phyloP scores from a whole-genome alignment of 2,329 filamentous ascomycete genomes.

The Arthrobotrys conoides region DNA sequence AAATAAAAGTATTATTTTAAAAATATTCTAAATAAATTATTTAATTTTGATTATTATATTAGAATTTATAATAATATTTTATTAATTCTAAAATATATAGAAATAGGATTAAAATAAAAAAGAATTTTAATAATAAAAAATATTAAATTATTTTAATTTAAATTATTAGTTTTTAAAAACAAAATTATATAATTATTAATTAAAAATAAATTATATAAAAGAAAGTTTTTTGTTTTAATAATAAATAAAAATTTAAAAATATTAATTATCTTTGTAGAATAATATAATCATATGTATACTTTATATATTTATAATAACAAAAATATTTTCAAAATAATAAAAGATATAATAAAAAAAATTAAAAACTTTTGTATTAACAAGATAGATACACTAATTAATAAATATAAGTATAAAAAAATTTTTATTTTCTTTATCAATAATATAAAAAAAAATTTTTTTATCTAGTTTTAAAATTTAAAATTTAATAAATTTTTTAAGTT shows the following conservation, averaged over 20 bases:
- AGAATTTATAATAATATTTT: not conserved
- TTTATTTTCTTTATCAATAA: not conserved
- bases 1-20: conserved; percentile 2
- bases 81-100: not conserved
- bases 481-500: not conserved
- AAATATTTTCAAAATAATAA: not conserved
- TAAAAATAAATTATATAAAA: not conserved
- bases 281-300: not conserved
- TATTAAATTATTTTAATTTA: conserved; percentile 1
- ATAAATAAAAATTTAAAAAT: not conserved
- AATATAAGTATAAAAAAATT: not conserved
- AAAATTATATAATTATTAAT: not conserved
- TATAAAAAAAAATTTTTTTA: not conserved
- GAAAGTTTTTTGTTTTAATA: not conserved
- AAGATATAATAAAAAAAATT: not conserved
- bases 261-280: not conserved
- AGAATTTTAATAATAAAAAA: not conserved
- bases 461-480: not conserved
- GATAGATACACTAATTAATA: not conserved
- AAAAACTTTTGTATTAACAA: not conserved
- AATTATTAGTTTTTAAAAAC: not conserved
- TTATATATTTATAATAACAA: not conserved
- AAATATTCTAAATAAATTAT: not conserved
- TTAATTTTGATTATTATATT: too few relatives aligned
- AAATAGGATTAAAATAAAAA: conserved; percentile 2